These are phyloP conservation scores for Psilocybe mexicana DNA, from an alignment of 1,284 basidiomycete species.

Conservation along the genomic window DNA sequence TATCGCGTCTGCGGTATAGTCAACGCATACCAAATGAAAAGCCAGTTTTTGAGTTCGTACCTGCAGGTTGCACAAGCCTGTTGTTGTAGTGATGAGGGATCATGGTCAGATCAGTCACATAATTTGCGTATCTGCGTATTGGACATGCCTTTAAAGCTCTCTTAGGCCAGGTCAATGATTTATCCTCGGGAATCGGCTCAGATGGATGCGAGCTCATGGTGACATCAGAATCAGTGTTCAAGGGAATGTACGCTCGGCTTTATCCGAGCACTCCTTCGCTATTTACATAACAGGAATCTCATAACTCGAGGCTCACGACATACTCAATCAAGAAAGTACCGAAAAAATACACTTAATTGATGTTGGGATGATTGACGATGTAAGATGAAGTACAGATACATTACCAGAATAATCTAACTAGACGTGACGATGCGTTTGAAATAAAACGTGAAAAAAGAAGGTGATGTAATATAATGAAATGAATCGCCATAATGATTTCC, in stretches of 20 bases:
- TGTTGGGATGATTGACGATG: no score
- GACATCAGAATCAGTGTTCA: conserved; percentile 27
- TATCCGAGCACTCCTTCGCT: conserved; percentile 21
- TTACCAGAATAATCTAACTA: no score
- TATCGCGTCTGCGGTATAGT: conserved; percentile 46
- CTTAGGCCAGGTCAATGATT: conserved; percentile 38
- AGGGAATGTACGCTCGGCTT: conserved; percentile 27
- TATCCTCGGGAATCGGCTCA: conserved; percentile 51
- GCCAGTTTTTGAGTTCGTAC: conserved; percentile 28
- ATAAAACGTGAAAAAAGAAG: no score
- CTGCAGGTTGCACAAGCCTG: conserved; percentile 62
- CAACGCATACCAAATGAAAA: conserved; percentile 2
- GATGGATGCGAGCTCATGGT: conserved; percentile 38
- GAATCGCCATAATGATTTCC: no score
- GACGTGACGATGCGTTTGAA: no score
- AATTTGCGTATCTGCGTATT: conserved; percentile 2
- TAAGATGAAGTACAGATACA: no score
- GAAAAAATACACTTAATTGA: no score
- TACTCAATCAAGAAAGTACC: neutral
- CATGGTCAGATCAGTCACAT: conserved; percentile 4
- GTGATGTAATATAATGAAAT: no score
- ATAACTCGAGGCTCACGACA: conserved; percentile 7
- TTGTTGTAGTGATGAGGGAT: conserved; percentile 2
- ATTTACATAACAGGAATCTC: conserved; percentile 17
- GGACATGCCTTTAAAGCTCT: conserved; percentile 45